Evolutionary conservation across 495 filamentous ascomycete genomes (phyloP), one percentile per base, ranked within the genome.

Genomic region (Eremomyces bilateralis): DNA sequence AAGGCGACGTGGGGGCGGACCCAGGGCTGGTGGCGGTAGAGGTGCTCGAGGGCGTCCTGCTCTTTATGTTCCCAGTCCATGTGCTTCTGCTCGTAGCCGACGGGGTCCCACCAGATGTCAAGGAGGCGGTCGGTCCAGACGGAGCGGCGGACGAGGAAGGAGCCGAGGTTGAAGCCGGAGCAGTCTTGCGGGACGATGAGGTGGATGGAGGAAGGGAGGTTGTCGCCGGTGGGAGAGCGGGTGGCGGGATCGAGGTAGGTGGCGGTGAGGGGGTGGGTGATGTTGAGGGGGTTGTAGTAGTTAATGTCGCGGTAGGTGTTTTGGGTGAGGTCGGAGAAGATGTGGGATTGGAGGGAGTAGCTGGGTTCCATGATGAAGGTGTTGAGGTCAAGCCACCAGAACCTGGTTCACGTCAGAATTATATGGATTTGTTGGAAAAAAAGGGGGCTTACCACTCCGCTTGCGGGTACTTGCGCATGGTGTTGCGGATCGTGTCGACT

Each of bases 1-100:
- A 99, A 95, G 3, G 74, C 84, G 0, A 82, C 76, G 35, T 81
- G 74, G 27, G 74, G 72, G 38, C 88, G 72, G 40, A 95, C 71
- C 90, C 88, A 95, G 1, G 88, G 80, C 47, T 95, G 88, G 42
- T 73, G 74, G 21, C 61, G 68, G 53, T 95, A 99, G 29, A 99
- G 64, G 52, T 90, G 79, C 53, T 95, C 83, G 28, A 99, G 54
- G 11, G 88, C 77, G 51, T 94, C 81, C 51, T 99, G 88, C 48
- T 99, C 88, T 48, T 94, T 95, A 59, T 95, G 90, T 47, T 88
- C 82, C 88, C 88, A 99, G 40, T 93, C 67, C 85, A 94, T 95
- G 48, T 99, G 88, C 53, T 81, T 85, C 58, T 95, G 90, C 56
- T 99, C 88, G 54, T 99, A 99, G 37, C 77, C 72, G 24, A 94